These are phyloP conservation scores for Antitrichia curtipendula DNA, from an alignment of 225 moss, liverwort and hornwort genomes.

Conservation along the genomic window DNA sequence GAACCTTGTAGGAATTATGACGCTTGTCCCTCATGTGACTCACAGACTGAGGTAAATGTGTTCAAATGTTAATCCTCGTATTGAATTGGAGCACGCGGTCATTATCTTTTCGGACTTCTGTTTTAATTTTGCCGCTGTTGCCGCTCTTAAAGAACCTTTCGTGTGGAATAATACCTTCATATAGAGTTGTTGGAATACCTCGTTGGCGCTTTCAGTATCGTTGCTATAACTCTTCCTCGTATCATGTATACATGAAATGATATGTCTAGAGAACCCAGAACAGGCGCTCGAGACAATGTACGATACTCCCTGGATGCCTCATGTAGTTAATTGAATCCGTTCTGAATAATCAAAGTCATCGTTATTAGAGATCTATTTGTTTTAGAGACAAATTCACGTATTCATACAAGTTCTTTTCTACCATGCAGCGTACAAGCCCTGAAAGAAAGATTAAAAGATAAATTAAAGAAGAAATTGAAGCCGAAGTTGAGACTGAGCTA, in stretches of 20 bases:
- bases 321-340: neutral
- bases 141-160: neutral
- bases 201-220: neutral
- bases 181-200: neutral
- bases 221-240: neutral
- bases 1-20: neutral
- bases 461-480: constrained; percentile 40
- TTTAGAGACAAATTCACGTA: neutral
- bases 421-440: constrained; percentile 27
- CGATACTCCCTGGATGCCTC: neutral
- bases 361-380: neutral
- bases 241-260: neutral
- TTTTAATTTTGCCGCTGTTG: neutral
- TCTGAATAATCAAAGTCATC: neutral
- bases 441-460: constrained; percentile 35
- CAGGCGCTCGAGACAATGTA: neutral
- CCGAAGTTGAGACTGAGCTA: constrained; percentile 33
- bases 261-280: neutral
- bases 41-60: neutral
- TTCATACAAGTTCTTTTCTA: neutral
- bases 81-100: neutral
- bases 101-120: neutral
- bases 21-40: neutral
- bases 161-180: neutral
- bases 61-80: neutral